These are phyloP conservation scores for Naganishia friedmannii DNA, from an alignment of 768 basidiomycete species.

Conservation along the genomic window DNA sequence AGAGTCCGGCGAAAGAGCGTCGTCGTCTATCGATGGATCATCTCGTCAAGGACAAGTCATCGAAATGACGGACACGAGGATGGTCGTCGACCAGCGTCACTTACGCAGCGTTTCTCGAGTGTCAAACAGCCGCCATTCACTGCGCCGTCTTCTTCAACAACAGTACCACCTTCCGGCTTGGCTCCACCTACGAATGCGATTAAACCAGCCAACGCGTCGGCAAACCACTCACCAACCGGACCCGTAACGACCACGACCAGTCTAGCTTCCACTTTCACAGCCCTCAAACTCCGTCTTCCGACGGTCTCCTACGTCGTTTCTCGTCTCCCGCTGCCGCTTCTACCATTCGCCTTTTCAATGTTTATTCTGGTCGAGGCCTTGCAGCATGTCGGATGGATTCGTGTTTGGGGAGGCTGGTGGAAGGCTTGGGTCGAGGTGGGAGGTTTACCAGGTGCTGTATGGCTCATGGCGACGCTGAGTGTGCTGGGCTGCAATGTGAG, in stretches of 20 bases:
- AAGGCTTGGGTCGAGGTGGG: constrained; percentile 55
- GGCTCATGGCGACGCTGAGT: constrained; percentile 68
- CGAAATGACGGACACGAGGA: background rate
- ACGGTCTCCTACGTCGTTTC: constrained; percentile 59
- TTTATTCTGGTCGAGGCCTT: constrained; percentile 90
- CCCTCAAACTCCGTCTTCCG: constrained; percentile 58
- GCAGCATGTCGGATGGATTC: constrained; percentile 79
- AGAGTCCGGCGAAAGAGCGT: constrained; percentile 4
- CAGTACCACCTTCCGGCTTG: background rate
- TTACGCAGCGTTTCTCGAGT: background rate
- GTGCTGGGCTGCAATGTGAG: constrained; percentile 70
- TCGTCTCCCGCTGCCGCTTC: constrained; percentile 72
- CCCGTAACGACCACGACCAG: background rate
- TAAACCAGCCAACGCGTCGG: too few species aligned
- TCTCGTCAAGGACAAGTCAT: constrained; percentile 12
- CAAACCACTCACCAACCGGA: too few species aligned
- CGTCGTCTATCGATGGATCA: background rate
- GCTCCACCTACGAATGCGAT: too few species aligned
- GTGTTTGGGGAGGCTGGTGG: constrained; percentile 73
- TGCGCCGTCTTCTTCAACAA: background rate
- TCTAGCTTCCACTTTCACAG: background rate
- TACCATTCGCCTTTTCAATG: constrained; percentile 90
- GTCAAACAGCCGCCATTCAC: background rate
- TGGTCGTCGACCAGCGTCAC: background rate
- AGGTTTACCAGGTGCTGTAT: constrained; percentile 60